Percentiles rank a stretch among this genome's conserved stretches.
Conservation (phyloP, 208 protist genomes). For the Acanthamoeba castellanii region DNA sequence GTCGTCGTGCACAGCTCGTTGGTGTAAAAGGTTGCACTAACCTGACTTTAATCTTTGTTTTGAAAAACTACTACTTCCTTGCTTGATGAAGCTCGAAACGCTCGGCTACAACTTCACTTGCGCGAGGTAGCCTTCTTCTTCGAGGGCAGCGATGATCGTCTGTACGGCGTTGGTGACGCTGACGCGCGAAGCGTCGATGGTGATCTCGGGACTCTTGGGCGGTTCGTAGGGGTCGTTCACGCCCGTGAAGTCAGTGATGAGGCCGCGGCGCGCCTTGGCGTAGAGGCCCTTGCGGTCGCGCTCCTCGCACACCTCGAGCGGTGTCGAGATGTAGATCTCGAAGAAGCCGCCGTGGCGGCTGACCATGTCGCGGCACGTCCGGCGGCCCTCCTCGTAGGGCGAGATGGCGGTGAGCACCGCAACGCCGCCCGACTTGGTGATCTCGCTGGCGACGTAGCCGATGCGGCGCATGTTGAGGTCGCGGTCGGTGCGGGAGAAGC, state of each 20-base stretch:
- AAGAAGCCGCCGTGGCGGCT: slow-evolving; percentile 78
- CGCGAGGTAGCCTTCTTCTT: slow-evolving; percentile 79
- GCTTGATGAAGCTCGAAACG: not conserved
- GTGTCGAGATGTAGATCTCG: slow-evolving; percentile 81
- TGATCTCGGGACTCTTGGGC: slow-evolving; percentile 79
- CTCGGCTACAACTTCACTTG: not conserved
- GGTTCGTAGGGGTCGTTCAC: slow-evolving; percentile 85
- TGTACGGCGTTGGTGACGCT: slow-evolving; percentile 71
- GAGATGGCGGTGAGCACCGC: slow-evolving; percentile 83
- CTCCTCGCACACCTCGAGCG: slow-evolving; percentile 81
- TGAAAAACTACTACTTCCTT: not conserved
- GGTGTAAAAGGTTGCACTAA: too few relatives aligned
- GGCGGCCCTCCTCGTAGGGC: slow-evolving; percentile 75
- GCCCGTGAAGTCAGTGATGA: slow-evolving; percentile 85
- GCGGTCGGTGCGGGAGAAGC: slow-evolving; percentile 79
- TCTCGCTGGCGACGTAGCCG: slow-evolving; percentile 81
- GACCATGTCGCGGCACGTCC: slow-evolving; percentile 69
- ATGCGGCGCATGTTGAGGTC: slow-evolving; percentile 84
- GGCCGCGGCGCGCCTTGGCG: slow-evolving; percentile 77
- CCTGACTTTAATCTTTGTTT: too few relatives aligned
- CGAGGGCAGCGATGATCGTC: slow-evolving; percentile 75
- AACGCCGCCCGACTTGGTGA: slow-evolving; percentile 80
- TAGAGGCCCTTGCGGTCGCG: slow-evolving; percentile 85
- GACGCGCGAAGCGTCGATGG: slow-evolving; percentile 75
- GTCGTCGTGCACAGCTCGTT: too few relatives aligned